phyloP scores from a whole-genome alignment of 1,284 basidiomycete species.

The Mycena citricolor region DNA sequence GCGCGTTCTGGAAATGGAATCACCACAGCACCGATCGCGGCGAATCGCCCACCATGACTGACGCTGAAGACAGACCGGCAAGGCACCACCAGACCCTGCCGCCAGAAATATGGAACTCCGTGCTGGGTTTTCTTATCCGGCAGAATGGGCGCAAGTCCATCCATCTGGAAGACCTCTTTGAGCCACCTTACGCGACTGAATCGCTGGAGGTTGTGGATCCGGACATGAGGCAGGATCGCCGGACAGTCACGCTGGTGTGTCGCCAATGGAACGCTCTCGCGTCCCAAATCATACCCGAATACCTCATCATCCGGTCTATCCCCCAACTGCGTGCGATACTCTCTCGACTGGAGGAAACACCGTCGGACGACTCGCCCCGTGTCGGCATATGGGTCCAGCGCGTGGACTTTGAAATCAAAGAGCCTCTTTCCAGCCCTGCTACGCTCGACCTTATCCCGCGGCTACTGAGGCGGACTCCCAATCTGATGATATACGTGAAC shows the following conservation, averaged over 20 bases:
- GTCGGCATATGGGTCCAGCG: conserved; percentile 36
- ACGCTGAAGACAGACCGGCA: conserved; percentile 1
- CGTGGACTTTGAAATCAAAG: conserved; percentile 38
- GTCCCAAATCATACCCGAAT: conserved; percentile 38
- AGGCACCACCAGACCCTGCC: conserved; percentile 23
- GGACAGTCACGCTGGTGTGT: conserved; percentile 30
- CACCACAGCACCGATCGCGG: not conserved
- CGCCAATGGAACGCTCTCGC: conserved; percentile 36
- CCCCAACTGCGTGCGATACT: conserved; percentile 34
- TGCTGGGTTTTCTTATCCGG: conserved; percentile 28
- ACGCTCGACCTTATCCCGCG: conserved; percentile 30
- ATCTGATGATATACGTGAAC: conserved; percentile 34
- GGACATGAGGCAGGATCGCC: conserved; percentile 29
- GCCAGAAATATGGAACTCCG: conserved; percentile 31
- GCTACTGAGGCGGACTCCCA: conserved; percentile 36
- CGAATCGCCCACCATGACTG: not conserved
- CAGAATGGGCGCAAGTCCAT: conserved; percentile 27
- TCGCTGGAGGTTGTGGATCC: conserved; percentile 27
- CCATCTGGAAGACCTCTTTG: conserved; percentile 31
- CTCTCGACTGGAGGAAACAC: conserved; percentile 34
- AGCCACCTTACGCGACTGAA: conserved; percentile 26
- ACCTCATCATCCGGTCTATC: conserved; percentile 36
- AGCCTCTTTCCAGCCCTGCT: conserved; percentile 29
- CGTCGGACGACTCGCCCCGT: conserved; percentile 18
- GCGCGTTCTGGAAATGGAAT: conserved; percentile 2